Conservation (phyloP, 805 yeast genomes). For the Cyberlindnera maclurae region DNA sequence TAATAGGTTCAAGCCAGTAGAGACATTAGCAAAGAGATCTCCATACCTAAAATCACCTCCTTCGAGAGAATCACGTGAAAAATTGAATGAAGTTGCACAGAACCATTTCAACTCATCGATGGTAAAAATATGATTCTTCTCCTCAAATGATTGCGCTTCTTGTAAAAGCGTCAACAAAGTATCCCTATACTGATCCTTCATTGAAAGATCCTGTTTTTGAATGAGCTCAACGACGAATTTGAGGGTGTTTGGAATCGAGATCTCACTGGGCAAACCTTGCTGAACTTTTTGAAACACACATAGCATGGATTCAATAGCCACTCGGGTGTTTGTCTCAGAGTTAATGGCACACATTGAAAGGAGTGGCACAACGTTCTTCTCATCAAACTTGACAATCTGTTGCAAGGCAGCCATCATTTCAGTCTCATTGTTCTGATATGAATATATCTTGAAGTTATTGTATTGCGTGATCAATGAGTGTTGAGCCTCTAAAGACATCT, state of each 20-base stretch:
- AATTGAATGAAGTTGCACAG: conserved; percentile 29
- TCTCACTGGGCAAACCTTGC: conserved; percentile 9
- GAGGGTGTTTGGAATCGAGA: conserved; percentile 24
- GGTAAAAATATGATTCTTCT: conserved; percentile 15
- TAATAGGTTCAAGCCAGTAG: conserved; percentile 17
- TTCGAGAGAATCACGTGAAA: conserved; percentile 22
- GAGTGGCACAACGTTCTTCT: conserved; percentile 28
- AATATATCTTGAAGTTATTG: conserved; percentile 23
- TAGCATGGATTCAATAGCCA: conserved; percentile 23
- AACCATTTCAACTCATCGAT: conserved; percentile 35
- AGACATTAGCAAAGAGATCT: conserved; percentile 15
- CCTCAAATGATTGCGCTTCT: conserved; percentile 13
- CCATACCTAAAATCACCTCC: conserved; percentile 12
- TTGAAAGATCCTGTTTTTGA: conserved; percentile 12
- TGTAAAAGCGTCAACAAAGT: conserved; percentile 10
- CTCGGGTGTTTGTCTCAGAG: conserved; percentile 19
- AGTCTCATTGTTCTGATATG: conserved; percentile 12
- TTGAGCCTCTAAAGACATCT: conserved; percentile 21
- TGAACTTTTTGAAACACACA: conserved; percentile 22
- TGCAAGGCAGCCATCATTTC: conserved; percentile 24
- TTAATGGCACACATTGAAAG: conserved; percentile 28
- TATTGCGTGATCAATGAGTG: conserved; percentile 26
- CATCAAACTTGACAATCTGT: conserved; percentile 28
- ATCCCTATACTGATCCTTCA: conserved; percentile 5
- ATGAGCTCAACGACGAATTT: conserved; percentile 28